Conservation (phyloP, 768 basidiomycete genomes). For the Russula foetens region DNA sequence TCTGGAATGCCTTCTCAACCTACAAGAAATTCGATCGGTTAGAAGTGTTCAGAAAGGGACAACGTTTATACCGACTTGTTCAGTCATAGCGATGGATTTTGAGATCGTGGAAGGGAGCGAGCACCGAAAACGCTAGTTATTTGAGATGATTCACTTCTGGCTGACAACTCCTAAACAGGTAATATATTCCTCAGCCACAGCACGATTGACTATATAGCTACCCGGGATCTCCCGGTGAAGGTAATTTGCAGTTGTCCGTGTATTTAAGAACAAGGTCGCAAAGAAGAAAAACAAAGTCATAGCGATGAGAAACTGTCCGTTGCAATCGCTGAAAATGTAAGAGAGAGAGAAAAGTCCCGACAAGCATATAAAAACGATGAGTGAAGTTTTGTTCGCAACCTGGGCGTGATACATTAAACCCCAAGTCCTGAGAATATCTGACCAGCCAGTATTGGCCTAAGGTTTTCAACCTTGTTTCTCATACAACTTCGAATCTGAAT, state of each 20-base stretch:
- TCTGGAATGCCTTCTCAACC: conserved; percentile 97
- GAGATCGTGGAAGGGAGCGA: conserved; percentile 18
- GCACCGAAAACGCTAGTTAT: neutral
- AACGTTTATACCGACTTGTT: conserved; percentile 28
- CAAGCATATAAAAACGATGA: neutral
- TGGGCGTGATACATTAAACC: too few species aligned
- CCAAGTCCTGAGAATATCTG: neutral
- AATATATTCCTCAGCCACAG: conserved; percentile 15
- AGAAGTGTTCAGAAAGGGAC: neutral
- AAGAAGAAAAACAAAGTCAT: too few species aligned
- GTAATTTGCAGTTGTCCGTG: neutral
- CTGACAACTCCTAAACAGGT: conserved; percentile 10
- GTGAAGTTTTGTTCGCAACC: neutral
- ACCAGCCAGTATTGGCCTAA: neutral
- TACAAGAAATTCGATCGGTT: conserved; percentile 26
- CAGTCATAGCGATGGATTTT: conserved; percentile 32
- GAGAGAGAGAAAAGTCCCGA: neutral
- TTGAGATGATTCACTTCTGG: conserved; percentile 2
- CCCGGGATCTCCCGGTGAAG: conserved; percentile 8
- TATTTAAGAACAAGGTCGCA: too few species aligned
- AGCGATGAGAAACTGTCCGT: neutral
- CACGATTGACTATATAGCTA: conserved; percentile 14
- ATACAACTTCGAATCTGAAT: neutral
- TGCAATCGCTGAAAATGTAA: neutral
- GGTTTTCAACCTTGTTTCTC: neutral